Evolutionary conservation across 495 filamentous ascomycete species (phyloP), one percentile per base, ranked within the genome.

Genomic region (Penicillium cinerascens): DNA sequence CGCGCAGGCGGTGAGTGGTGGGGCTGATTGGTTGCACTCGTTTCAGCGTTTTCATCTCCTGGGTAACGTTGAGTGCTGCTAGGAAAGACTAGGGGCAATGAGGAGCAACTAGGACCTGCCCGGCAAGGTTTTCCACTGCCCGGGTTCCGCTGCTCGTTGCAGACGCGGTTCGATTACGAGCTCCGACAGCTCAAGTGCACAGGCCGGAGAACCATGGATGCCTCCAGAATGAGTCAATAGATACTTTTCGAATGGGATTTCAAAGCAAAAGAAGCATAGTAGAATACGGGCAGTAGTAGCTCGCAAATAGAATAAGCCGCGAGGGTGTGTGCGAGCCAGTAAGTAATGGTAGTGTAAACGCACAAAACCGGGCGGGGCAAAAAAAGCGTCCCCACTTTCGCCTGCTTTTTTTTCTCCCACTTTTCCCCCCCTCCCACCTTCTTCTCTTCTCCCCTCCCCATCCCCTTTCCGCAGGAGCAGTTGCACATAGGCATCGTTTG

Each of bases 401-500:
- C 66, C 64, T 58, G 63, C 53, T 58, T 59, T 64, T 62, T 66
- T 64, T 66, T 62, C 56, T 61, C 61, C 60, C 57, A 63, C 66
- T 64, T 64, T 64, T 68, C 62, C 58, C 51, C n/a, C 55, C 42
- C 50, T 50, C 47, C 52, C 52, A 52, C 45, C 52, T 57, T 58
- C 61, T 52, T 52, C 54, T 59, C 58, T 58, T 51, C 54, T 54
- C 56, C 59, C 54, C 50, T 52, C 57, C 52, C 56, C 58, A 55
- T 64, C 63, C 60, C 55, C 60, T 56, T 59, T 56, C 58, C 58
- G 56, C 47, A 59, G 70, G 72, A 75, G 73, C 68, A 74, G 69
- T 67, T 66, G 64, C 69, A 73, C 69, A 73, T 70, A 74, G 69
- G 63, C 61, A 23, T 51, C 54, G 65, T 63, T 68, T 66, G 64